Evolutionary conservation across 2,329 filamentous ascomycete genomes (phyloP).

Genomic region (Fusarium redolens): DNA sequence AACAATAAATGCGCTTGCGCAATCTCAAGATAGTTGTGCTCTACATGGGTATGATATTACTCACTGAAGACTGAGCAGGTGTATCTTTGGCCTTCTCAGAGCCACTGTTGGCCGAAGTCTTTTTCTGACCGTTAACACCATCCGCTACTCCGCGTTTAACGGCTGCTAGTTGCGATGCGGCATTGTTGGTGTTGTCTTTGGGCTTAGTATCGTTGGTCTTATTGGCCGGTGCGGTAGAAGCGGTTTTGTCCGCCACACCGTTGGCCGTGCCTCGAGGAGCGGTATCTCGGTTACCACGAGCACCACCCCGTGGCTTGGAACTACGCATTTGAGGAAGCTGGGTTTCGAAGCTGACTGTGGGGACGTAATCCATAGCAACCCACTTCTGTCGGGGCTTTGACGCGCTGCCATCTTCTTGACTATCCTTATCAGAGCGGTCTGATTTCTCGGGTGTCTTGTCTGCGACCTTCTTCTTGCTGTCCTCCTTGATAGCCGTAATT

Average conservation of each 20-base stretch:
- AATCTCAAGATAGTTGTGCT: background rate
- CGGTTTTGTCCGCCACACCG: constrained; percentile 53
- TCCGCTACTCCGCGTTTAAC: constrained; percentile 61
- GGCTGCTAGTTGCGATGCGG: constrained; percentile 51
- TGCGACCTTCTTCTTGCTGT: constrained; percentile 74
- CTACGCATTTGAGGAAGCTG: constrained; percentile 70
- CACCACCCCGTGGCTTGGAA: constrained; percentile 63
- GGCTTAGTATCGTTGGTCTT: constrained; percentile 51
- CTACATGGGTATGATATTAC: constrained; percentile 38
- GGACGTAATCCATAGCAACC: constrained; percentile 85
- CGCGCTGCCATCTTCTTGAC: constrained; percentile 61
- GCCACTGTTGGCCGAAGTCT: constrained; percentile 50
- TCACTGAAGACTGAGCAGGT: constrained; percentile 53
- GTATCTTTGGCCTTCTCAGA: constrained; percentile 58
- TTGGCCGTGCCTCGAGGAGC: constrained; percentile 51
- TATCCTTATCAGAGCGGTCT: constrained; percentile 72
- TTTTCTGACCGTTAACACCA: constrained; percentile 55
- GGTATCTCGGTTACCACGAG: constrained; percentile 54
- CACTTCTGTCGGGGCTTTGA: constrained; percentile 75
- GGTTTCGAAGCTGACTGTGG: constrained; percentile 87
- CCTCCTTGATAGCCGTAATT: constrained; percentile 70
- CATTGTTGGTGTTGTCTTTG: constrained; percentile 55
- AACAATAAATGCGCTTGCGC: background rate
- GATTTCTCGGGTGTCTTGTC: constrained; percentile 71
- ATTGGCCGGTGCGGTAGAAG: constrained; percentile 43